Evolutionary conservation across 805 yeast species (phyloP).

Genomic region (Jamesozyma gamospora): DNA sequence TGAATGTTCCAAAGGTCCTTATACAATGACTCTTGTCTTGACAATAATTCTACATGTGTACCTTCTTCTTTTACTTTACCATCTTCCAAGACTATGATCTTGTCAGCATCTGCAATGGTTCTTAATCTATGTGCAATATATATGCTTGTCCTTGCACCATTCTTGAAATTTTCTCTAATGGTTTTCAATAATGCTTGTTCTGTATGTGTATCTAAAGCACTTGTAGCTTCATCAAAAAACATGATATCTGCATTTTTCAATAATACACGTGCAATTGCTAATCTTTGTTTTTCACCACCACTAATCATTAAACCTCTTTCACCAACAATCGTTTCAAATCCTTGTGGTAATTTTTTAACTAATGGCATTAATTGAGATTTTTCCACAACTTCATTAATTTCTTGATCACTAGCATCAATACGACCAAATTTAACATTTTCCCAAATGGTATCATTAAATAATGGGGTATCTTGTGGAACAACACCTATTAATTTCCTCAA

Average conservation of each 20-base stretch:
- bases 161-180: conserved; percentile 54
- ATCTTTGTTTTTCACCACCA: conserved; percentile 96
- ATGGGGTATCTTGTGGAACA: conserved; percentile 96
- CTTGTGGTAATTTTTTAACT: conserved; percentile 68
- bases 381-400: conserved; percentile 52
- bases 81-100: conserved; percentile 72
- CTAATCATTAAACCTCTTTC: conserved; percentile 98
- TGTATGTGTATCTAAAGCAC: conserved; percentile 93
- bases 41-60: conserved; percentile 55
- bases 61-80: conserved; percentile 88
- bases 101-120: conserved; percentile 89
- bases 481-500: conserved; percentile 72
- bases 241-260: conserved; percentile 81
- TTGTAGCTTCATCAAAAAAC: conserved; percentile 94
- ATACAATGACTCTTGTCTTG: conserved; percentile 51
- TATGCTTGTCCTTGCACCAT: conserved; percentile 58
- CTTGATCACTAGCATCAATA: conserved; percentile 59
- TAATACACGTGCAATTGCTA: conserved; percentile 87
- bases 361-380: conserved; percentile 61
- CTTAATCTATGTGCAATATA: conserved; percentile 90
- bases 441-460: conserved; percentile 80
- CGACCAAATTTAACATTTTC: conserved; percentile 86
- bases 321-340: conserved; percentile 80
- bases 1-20: conserved; percentile 85
- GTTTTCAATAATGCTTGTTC: conserved; percentile 77